phyloP scores from a whole-genome alignment of 2,329 filamentous ascomycete species.

The Exophiala aquamarina region DNA sequence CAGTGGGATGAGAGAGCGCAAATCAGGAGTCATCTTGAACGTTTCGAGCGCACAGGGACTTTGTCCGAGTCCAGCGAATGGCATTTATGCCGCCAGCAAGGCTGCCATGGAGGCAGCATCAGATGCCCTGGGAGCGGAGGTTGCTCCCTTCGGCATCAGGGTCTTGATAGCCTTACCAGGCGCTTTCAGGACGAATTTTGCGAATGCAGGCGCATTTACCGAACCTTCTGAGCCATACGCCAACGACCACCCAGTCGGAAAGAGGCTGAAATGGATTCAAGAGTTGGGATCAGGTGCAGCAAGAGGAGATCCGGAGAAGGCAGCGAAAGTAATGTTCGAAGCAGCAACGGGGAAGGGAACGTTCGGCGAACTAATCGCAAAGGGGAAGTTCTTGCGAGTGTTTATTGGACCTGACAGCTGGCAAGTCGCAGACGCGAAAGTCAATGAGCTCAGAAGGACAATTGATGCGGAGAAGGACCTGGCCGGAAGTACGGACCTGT shows the following conservation, averaged over 20 bases:
- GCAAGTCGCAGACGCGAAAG: conserved; percentile 26
- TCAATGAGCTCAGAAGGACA: conserved; percentile 17
- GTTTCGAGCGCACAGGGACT: conserved; percentile 24
- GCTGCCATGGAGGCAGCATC: conserved; percentile 45
- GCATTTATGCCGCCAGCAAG: conserved; percentile 44
- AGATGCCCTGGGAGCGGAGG: conserved; percentile 46
- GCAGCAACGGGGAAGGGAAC: conserved; percentile 35
- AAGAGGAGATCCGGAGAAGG: conserved; percentile 38
- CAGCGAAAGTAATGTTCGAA: conserved; percentile 39
- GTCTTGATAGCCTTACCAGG: conserved; percentile 47
- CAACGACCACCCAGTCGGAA: conserved; percentile 14
- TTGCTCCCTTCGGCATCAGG: conserved; percentile 47
- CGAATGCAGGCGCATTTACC: conserved; percentile 10
- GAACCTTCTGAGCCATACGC: conserved; percentile 13
- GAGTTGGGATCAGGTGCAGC: conserved; percentile 9
- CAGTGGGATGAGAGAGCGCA: conserved; percentile 25
- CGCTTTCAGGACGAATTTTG: conserved; percentile 49
- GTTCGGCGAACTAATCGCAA: conserved; percentile 35
- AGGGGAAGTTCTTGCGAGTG: conserved; percentile 34
- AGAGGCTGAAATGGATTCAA: conserved; percentile 8
- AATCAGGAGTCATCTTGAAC: conserved; percentile 42
- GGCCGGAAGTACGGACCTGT: conserved; percentile 20
- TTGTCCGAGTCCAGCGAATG: conserved; percentile 34
- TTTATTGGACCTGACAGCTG: conserved; percentile 40
- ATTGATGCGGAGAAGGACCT: conserved; percentile 15